Base-by-base conservation (phyloP, 495 filamentous ascomycete species). In the Neurospora sp. region DNA sequence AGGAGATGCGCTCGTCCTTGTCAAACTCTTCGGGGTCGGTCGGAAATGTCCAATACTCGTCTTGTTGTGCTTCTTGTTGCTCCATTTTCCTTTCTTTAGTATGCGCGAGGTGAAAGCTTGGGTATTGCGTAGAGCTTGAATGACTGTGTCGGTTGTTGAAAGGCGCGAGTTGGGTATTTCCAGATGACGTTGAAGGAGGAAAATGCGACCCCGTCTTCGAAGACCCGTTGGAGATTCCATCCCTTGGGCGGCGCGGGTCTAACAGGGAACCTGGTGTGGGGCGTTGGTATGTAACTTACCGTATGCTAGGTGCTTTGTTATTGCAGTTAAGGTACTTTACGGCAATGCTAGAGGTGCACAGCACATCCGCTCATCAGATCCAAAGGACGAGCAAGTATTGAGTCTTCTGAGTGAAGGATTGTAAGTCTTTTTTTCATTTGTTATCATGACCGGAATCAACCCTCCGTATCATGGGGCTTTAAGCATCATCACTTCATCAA, bases 1-100 rank as follows among this genome's bases (percentile, higher is more conserved):
- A 97, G 0, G 93, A 94, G 74, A 98, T 91, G 73, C 95, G 92
- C 31, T 91, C 86, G 78, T 98, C 95, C 71, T 83, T 82, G 73
- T 92, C 90, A 79, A 98, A 97, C 38, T 95, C 89, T 73, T 89
- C 84, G 3, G 87, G 87, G 73, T 93, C 87, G 69, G 87, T 89
- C 22, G 93, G 93, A 73, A 96, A 95, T 14, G 84, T 75, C 79
- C 75, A 81, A 35, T 76, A 74, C 70, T 80, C 78, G 27, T 77
- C 75, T 69, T 68, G 74, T 22, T 72, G 53, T 35, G 10, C 53
- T 17, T 31, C 53, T 65, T 65, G 53, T 65, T 35, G 27, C 10
- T 65, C 53, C 53, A 65, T 65, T 17, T 17, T 35, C 12, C 22
- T 17, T 35, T 17, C 31, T 37, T 65, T 16, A 17, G 6, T 35